phyloP scores from a whole-genome alignment of 2,329 filamentous ascomycete species.

The Amauroascus niger region DNA sequence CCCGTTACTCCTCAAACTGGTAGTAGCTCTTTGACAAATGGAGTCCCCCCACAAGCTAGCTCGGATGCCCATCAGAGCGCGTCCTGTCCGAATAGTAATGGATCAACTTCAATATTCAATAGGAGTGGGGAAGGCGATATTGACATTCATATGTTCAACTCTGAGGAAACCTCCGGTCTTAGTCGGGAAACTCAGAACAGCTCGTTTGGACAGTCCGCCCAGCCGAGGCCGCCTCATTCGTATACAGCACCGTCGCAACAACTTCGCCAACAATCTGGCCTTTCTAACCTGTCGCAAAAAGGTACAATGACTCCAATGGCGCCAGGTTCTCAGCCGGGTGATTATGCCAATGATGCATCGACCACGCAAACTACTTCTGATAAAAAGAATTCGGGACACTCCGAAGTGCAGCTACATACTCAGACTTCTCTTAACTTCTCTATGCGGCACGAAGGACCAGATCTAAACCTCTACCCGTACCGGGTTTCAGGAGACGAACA shows the following conservation, averaged over 20 bases:
- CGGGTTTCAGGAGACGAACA: conserved; percentile 49
- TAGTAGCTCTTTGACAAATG: conserved; percentile 46
- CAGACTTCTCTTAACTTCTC: conserved; percentile 43
- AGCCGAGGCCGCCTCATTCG: conserved; percentile 39
- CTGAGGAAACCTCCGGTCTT: conserved; percentile 36
- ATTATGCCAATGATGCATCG: conserved; percentile 76
- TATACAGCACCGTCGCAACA: conserved; percentile 41
- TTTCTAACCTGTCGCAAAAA: conserved; percentile 41
- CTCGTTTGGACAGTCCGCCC: conserved; percentile 44
- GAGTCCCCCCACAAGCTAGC: conserved; percentile 40
- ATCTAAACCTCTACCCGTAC: conserved; percentile 43
- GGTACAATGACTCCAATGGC: conserved; percentile 50
- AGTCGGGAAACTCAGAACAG: conserved; percentile 40
- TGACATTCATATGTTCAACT: conserved; percentile 54
- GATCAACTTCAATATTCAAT: conserved; percentile 36
- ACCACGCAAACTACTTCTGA: conserved; percentile 71
- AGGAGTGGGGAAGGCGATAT: conserved; percentile 27
- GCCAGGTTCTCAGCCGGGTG: conserved; percentile 47
- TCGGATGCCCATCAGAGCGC: conserved; percentile 29
- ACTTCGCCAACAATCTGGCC: conserved; percentile 37
- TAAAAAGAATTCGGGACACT: conserved; percentile 71
- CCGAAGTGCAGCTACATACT: conserved; percentile 58
- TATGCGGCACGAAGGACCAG: conserved; percentile 41
- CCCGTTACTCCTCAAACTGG: conserved; percentile 47
- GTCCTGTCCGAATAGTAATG: conserved; percentile 47